Evolutionary conservation across 768 basidiomycete genomes (phyloP), one percentile per base, ranked within the genome.

Genomic region (Lyophyllum semitale): DNA sequence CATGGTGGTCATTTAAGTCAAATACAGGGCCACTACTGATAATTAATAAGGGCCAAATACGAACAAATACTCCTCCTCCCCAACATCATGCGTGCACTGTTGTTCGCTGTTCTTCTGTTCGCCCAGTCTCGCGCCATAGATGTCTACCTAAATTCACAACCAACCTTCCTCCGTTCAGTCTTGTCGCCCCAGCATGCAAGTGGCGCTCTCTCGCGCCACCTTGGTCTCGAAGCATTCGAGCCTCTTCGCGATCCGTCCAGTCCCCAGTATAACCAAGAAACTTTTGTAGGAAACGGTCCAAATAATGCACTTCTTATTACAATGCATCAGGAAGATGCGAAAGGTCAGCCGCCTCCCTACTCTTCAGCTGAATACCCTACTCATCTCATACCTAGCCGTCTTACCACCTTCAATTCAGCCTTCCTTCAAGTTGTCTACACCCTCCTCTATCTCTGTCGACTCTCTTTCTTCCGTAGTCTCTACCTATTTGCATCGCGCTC

Each of bases 201-300:
- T 61, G 77, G 82, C 32, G 82, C 77, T 6, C 73, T 92, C 29
- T 81, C 88, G 18, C 82, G 80, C 50, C 88, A 91, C 66, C 79
- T 91, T 11, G 84, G 85, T n/a, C 77, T 91, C 5, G 89, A 91
- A 61, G 70, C 70, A 18, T 85, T 85, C 59, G 86, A 88, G 63
- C 70, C 74, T 23, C 67, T 84, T 26, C 70, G 60, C 49, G 73
- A 74, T 55, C 66, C 71, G 48, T 72, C 72, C 30, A 58, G 66
- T 26, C 51, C 62, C 57, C 63, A 60, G 43, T 57, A 70, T 54
- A 64, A 60, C 33, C 77, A 81, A 45, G 72, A 77, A 41, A 37
- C 68, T 2, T 84, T 91, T 59, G 82, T 91, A 18, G 88, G 82
- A 43, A 67, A 80, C 54, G 87, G 84, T 0, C 47, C 70, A 22